Base-by-base conservation (phyloP, 805 yeast genomes). In the Lachancea dasiensis region DNA sequence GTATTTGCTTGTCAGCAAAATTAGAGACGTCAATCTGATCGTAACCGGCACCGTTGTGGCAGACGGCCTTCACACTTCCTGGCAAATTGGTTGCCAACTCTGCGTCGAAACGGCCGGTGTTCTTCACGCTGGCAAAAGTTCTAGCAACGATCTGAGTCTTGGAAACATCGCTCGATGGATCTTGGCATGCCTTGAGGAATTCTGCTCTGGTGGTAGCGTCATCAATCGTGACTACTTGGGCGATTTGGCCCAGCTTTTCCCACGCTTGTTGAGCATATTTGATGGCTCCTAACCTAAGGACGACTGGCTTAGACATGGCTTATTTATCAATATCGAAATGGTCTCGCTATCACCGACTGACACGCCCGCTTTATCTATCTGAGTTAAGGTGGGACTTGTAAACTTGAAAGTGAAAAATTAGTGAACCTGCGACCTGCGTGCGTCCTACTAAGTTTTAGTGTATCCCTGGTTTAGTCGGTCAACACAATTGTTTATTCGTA, bases 11-110 rank as follows among this genome's bases (percentile, higher is more conserved):
- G 16, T 63, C 65, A 3, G 69, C 64, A 44, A 79, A 70, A 14
- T 75, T 72, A 17, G 63, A 64, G 3, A 74, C 70, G 46, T 80
- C 84, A 30, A 81, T 65, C 58, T 81, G 86, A 54, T 81, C 90
- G 58, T 81, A 81, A 4, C 84, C 89, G 0, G 90, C 90, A 40
- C 89, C 89, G 43, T 69, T 63, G 56, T 80, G 86, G 44, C 75
- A 65, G 10, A 81, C 62, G 10, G 73, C 63, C 41, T 68, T 66
- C 5, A 81, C 67, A 0, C 76, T 56, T 1, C 59, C 39, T 3
- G 90, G 90, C 38, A 81, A 64, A 19, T 69, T 67, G 7, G 58
- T 46, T 15, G 75, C 68, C 45, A 81, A 54, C 47, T 81, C 87
- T 34, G 65, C 71, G 53, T 81, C 87, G 45, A 81, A 76, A 31